These are phyloP conservation scores for Effrenium voratum DNA, from an alignment of 73 alveolate species.

Conservation along the genomic window DNA sequence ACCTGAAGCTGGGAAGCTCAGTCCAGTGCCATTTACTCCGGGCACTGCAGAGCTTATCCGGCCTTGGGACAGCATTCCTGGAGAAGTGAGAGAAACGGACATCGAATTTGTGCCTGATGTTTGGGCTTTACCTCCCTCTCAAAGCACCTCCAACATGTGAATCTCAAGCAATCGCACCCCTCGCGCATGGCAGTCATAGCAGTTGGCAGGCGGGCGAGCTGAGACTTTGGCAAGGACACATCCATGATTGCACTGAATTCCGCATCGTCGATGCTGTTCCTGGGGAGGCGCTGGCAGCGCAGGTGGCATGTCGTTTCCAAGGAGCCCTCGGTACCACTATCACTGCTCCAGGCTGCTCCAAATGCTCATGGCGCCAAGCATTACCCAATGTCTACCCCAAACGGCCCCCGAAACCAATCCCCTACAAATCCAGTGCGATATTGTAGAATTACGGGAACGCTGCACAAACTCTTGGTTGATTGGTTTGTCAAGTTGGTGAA, in stretches of 20 bases:
- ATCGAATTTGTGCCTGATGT: not conserved
- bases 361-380: no score
- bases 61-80: not conserved
- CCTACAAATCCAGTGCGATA: no score
- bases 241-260: conserved; percentile 93
- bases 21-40: conserved; percentile 80
- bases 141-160: not conserved
- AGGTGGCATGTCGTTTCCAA: no score
- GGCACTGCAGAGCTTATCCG: conserved; percentile 75
- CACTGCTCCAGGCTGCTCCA: not conserved
- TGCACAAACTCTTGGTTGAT: no score
- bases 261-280: conserved; percentile 75
- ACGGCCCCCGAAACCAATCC: no score
- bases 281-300: not conserved
- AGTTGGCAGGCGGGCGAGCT: no score
- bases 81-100: not conserved
- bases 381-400: no score
- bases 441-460: no score
- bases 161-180: not conserved
- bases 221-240: not conserved
- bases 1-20: no score
- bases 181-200: no score
- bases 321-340: not conserved
- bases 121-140: no score
- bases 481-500: no score